Evolutionary conservation across 2,329 filamentous ascomycete species (phyloP), one percentile per base, ranked within the genome.

Genomic region (Sclerotinia trifoliorum): DNA sequence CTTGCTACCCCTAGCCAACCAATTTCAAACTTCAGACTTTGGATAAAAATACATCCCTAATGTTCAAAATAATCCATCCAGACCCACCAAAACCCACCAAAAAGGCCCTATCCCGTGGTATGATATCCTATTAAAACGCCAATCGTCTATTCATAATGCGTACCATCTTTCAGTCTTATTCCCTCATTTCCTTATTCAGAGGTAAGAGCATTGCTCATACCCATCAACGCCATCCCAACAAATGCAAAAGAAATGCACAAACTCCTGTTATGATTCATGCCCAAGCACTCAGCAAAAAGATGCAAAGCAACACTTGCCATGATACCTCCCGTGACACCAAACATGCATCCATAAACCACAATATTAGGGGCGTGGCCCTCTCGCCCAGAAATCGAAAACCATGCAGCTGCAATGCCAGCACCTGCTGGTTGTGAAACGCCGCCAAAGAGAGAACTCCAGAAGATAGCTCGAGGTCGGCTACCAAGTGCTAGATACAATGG

Each of bases 261-360:
- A 70, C 89, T 88, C 70, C 89, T 84, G 75, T 89, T 89, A 80
- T 96, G 93, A 73, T 92, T 94, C 76, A 97, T 80, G 68, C 90
- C 91, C 77, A 97, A 78, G 73, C 90, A 90, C 81, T 99, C 94
- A 4, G 91, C 89, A 76, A 97, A 94, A 8, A 99, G 82, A 80
- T 96, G 92, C 76, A 99, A 80, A 3, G 90, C 93, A 42, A 99
- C 95, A 74, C 91, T 95, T 39, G 93, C 90, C 95, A 99, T 98
- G 74, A 99, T 96, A 1, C 95, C 95, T 0, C 93, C 89, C 0
- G 94, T 98, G 13, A 89, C 82, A 8, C 93, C 94, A 81, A 99
- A 99, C 80, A 98, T 89, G 65, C 86, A 86, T 0, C 89, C 92
- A 75, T 95, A 94, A 0, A 84, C 83, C n/a, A 83, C 82, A n/a